Evolutionary conservation across 2,329 filamentous ascomycete species (phyloP).

Genomic region (Pseudocercospora eumusae): DNA sequence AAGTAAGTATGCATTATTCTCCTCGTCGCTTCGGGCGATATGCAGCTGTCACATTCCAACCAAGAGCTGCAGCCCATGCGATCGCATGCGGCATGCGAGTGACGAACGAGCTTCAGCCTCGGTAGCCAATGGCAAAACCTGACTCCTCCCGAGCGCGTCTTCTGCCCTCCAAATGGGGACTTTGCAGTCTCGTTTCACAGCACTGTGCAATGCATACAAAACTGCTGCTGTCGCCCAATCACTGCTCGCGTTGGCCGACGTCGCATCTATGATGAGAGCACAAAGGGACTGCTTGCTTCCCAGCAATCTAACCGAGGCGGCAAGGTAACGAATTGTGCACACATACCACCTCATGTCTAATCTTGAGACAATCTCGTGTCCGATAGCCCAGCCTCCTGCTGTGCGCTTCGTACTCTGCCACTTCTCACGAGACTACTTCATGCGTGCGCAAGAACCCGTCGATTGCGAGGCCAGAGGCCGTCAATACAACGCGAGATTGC

Average conservation of each 20-base stretch:
- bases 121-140: constrained; percentile 15
- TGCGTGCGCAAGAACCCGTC: constrained; percentile 1
- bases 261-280: constrained; percentile 12
- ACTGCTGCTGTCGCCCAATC: constrained; percentile 15
- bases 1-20: too few relatives aligned
- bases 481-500: not conserved
- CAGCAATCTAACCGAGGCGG: constrained; percentile 19
- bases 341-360: constrained; percentile 8
- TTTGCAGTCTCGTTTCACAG: constrained; percentile 15
- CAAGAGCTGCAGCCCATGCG: not conserved
- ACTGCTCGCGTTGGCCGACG: constrained; percentile 8
- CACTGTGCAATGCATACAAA: constrained; percentile 14
- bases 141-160: constrained; percentile 8
- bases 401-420: constrained; percentile 9
- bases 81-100: constrained; percentile 9
- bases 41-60: constrained; percentile 25
- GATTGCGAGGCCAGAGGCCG: not conserved
- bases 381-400: constrained; percentile 10
- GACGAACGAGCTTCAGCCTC: constrained; percentile 9
- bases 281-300: constrained; percentile 12
- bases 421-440: not conserved
- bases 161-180: constrained; percentile 15
- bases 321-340: constrained; percentile 10
- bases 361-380: constrained; percentile 19
- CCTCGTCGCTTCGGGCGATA: constrained; percentile 15